phyloP scores from a whole-genome alignment of 108 stramenopile species.

The Licmophora abbreviata region DNA sequence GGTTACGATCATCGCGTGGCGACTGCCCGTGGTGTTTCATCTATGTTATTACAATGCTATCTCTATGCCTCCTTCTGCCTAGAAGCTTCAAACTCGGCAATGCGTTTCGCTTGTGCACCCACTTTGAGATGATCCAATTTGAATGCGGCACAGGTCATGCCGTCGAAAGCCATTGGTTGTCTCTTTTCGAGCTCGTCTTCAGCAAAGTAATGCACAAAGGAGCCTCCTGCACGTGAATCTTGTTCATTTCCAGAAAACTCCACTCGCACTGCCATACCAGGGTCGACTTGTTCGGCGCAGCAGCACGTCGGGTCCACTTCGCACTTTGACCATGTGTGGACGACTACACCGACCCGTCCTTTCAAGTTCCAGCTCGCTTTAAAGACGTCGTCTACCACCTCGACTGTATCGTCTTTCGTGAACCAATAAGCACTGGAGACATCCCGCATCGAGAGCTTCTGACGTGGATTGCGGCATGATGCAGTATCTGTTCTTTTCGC shows the following conservation, averaged over 20 bases:
- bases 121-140: slow-evolving; percentile 33
- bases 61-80: too few relatives aligned
- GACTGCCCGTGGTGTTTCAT: too few relatives aligned
- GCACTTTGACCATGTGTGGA: slow-evolving; percentile 82
- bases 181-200: slow-evolving; percentile 46
- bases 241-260: slow-evolving; percentile 20
- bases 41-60: too few relatives aligned
- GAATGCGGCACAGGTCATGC: slow-evolving; percentile 34
- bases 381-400: slow-evolving; percentile 37
- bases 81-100: slow-evolving; percentile 24
- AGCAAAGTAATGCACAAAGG: slow-evolving; percentile 55
- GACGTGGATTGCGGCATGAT: too few relatives aligned
- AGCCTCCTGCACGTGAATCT: slow-evolving; percentile 2
- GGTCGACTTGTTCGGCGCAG: slow-evolving; percentile 73
- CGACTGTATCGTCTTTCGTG: slow-evolving; percentile 44
- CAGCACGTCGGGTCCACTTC: slow-evolving; percentile 82
- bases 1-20: too few relatives aligned
- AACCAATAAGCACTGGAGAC: slow-evolving; percentile 45
- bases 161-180: slow-evolving; percentile 25
- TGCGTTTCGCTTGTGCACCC: slow-evolving; percentile 23
- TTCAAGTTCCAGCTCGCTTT: slow-evolving; percentile 40
- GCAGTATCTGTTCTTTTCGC: too few relatives aligned
- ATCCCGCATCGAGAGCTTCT: slow-evolving; percentile 68
- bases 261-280: slow-evolving; percentile 50
- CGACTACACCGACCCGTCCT: slow-evolving; percentile 39